Percentiles rank a stretch among this genome's conserved stretches.
Conservation (phyloP, 306 rosid species). For the Potentilla sterilis region DNA sequence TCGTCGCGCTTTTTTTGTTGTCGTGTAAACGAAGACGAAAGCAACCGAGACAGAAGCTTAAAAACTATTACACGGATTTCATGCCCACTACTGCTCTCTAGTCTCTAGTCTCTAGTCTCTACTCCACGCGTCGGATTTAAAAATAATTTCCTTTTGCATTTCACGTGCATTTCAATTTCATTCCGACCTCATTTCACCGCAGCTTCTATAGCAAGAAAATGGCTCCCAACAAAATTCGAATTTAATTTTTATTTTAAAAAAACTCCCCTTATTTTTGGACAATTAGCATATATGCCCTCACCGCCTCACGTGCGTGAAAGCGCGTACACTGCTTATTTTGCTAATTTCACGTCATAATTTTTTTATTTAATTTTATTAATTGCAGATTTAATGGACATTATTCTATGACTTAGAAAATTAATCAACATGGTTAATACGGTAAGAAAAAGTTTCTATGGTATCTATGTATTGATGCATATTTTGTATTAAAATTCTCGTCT, state of each 20-base stretch:
- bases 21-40: constrained; percentile 31
- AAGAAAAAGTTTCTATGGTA: too few relatives aligned
- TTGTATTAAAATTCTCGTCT: too few relatives aligned
- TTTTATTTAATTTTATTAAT: too few relatives aligned
- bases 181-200: constrained; percentile 89
- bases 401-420: too few relatives aligned
- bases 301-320: not conserved
- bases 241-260: not conserved
- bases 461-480: too few relatives aligned
- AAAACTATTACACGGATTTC: constrained; percentile 69
- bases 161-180: constrained; percentile 76
- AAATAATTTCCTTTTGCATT: constrained; percentile 60
- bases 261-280: not conserved
- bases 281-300: too few relatives aligned
- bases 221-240: not conserved
- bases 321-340: not conserved
- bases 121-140: constrained; percentile 80
- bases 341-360: too few relatives aligned
- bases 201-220: constrained; percentile 25
- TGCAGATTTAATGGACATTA: too few relatives aligned
- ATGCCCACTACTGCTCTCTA: constrained; percentile 18
- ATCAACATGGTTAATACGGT: too few relatives aligned
- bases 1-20: constrained; percentile 7
- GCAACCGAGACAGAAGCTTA: constrained; percentile 25
- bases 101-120: too few relatives aligned